These are phyloP conservation scores for Vaccinium darrowii DNA, from an alignment of 148 eudicot genomes.

Conservation along the genomic window DNA sequence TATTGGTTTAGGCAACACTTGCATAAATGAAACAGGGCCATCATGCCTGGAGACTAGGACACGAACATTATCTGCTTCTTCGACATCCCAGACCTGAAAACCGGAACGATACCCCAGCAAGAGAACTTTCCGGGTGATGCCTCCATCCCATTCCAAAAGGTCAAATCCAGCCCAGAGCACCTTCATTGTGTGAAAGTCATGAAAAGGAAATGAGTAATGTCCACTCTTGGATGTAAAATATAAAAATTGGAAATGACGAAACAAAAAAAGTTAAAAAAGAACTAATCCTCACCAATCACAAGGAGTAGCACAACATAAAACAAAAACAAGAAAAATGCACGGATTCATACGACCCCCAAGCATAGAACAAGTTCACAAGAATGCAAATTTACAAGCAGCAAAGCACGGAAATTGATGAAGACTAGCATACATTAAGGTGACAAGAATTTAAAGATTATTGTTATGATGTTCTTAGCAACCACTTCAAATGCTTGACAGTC, in stretches of 20 bases:
- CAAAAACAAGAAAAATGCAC: not conserved
- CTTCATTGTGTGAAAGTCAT: slow-evolving; percentile 33
- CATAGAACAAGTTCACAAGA: not conserved
- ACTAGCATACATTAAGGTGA: not conserved
- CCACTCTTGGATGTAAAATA: slow-evolving; percentile 2
- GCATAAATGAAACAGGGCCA: slow-evolving; percentile 74
- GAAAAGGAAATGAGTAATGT: not conserved
- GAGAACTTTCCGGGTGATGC: slow-evolving; percentile 49
- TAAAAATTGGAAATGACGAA: not conserved
- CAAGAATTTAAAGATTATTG: not conserved
- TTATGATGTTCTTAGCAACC: not conserved
- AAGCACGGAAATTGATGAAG: not conserved
- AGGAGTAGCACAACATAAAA: not conserved
- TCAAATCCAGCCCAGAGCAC: slow-evolving; percentile 93
- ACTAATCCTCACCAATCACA: not conserved
- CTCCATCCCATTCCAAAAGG: slow-evolving; percentile 59
- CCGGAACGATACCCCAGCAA: slow-evolving; percentile 75
- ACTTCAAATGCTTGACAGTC: not conserved
- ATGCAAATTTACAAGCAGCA: not conserved
- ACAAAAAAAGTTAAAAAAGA: not conserved
- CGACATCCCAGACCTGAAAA: slow-evolving; percentile 92
- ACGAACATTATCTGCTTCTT: slow-evolving; percentile 67
- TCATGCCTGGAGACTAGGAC: slow-evolving; percentile 66
- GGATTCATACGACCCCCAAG: not conserved
- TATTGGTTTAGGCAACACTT: slow-evolving; percentile 61